Evolutionary conservation across 2,329 filamentous ascomycete species (phyloP), one percentile per base, ranked within the genome.

Genomic region (Cladosporium sp.): DNA sequence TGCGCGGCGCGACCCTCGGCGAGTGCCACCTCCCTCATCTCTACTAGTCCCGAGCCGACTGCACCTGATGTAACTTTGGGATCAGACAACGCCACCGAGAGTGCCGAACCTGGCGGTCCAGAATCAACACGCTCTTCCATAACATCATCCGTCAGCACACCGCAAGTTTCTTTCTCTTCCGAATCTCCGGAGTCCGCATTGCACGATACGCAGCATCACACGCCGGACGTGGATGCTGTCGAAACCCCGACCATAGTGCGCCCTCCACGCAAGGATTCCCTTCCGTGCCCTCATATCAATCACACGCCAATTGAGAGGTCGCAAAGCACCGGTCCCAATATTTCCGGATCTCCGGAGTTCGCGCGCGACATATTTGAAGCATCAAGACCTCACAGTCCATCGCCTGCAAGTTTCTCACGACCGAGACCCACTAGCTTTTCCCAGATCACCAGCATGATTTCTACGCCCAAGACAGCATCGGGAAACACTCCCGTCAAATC

Each of bases 321-420:
- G n/a, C 54, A 39, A n/a, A 56, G 54, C 20, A 49, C 42, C 2
- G 39, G 30, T 9, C 14, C 42, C 12, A 17, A 28, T 5, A 17
- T 19, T 3, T 17, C 15, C 12, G 34, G 17, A 3, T 30, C 34
- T 9, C 7, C 42, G 1, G 22, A 20, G 11, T 49, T 56, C 12
- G 34, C 54, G 15, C 20, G 42, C n/a, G 34, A 56, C 42, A 49
- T 36, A 7, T 28, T 47, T 5, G 54, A 49, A 49, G 42, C 64
- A 8, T 60, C 61, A 20, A 61, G 63, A 17, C 56, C 60, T 38
- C 65, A 63, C 55, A 64, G 62, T 28, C 65, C 60, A 5, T 66
- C 67, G 12, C 66, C 67, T 1, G 63, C 64, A 20, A 69, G 64
- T 52, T 70, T 70, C 58, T 70, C 67, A 1, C 64, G 62, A 34